Evolutionary conservation across 2,329 filamentous ascomycete genomes (phyloP).

Genomic region (Leptographium radiaticola): DNA sequence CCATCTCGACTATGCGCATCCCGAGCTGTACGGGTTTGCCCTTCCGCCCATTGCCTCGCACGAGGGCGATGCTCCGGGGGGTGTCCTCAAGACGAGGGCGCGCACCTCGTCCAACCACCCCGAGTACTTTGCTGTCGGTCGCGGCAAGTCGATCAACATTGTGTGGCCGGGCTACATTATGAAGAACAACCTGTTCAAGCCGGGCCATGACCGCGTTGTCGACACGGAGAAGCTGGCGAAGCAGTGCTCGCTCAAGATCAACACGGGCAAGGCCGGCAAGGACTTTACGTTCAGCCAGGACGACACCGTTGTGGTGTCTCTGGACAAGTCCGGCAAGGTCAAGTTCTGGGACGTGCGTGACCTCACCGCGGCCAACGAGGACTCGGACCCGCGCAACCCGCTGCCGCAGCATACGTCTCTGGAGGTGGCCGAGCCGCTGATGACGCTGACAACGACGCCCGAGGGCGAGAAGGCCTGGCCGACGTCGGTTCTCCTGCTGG

Average conservation of each 20-base stretch:
- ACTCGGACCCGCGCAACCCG: constrained; percentile 34
- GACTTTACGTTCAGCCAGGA: constrained; percentile 98
- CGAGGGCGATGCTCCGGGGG: constrained; percentile 83
- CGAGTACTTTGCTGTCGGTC: constrained; percentile 88
- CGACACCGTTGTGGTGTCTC: constrained; percentile 82
- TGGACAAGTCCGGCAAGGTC: constrained; percentile 91
- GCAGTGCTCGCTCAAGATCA: constrained; percentile 83
- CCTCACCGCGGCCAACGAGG: constrained; percentile 45
- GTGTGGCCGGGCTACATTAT: constrained; percentile 57
- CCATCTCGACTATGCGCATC: constrained; percentile 61
- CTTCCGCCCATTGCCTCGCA: constrained; percentile 76
- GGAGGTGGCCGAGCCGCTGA: constrained; percentile 74
- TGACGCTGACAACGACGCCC: constrained; percentile 76
- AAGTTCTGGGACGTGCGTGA: constrained; percentile 97
- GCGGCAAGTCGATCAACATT: constrained; percentile 91
- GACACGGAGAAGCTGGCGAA: constrained; percentile 80
- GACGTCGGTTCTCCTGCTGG: constrained; percentile 87
- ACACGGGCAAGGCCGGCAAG: constrained; percentile 94
- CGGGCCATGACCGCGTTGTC: constrained; percentile 54
- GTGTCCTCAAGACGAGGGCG: constrained; percentile 88
- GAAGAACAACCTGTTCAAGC: constrained; percentile 49
- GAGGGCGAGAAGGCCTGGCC: constrained; percentile 92
- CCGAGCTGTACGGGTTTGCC: constrained; percentile 77
- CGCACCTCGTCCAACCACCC: constrained; percentile 80
- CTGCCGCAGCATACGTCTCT: constrained; percentile 44